Conservation (phyloP, 495 filamentous ascomycete species). For the Hypoxylon fuscum region DNA sequence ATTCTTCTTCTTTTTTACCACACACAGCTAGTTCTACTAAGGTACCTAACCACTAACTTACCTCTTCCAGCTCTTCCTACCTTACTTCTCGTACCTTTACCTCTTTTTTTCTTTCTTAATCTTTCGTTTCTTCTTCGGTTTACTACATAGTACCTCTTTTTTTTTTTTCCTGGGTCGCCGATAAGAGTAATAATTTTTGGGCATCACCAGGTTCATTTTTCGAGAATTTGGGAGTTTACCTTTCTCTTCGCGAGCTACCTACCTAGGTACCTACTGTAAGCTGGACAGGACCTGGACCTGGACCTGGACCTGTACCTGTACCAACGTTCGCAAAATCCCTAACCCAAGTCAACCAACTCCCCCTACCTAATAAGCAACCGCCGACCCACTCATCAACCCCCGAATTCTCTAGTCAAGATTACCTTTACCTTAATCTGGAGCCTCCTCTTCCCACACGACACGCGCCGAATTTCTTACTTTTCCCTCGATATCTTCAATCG, state of each 20-base stretch:
- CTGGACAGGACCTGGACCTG: conserved; percentile 27
- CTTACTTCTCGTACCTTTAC: conserved; percentile 2
- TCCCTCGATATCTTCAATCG: conserved; percentile 17
- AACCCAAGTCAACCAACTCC: too few relatives aligned
- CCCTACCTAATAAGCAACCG: conserved; percentile 11
- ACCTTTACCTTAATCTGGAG: too few relatives aligned
- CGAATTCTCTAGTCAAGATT: conserved; percentile 31
- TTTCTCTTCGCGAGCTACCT: too few relatives aligned
- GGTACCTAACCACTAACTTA: too few relatives aligned
- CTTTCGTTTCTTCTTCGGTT: background rate
- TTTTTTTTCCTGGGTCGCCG: conserved; percentile 7
- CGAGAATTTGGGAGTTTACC: conserved; percentile 29
- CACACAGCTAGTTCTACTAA: conserved; percentile 11
- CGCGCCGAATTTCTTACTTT: conserved; percentile 23
- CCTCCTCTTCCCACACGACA: conserved; percentile 25
- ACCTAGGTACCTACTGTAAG: too few relatives aligned
- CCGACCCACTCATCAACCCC: conserved; percentile 36
- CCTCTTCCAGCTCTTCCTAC: background rate
- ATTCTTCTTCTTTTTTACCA: conserved; percentile 7
- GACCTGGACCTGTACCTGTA: conserved; percentile 7
- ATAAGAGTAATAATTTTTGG: too few relatives aligned
- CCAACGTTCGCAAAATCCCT: conserved; percentile 17
- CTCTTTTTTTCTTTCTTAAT: background rate
- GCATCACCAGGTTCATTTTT: too few relatives aligned
- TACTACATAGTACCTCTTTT: conserved; percentile 10